Conservation (phyloP, 768 basidiomycete species). For the Termitomyces titanicus region DNA sequence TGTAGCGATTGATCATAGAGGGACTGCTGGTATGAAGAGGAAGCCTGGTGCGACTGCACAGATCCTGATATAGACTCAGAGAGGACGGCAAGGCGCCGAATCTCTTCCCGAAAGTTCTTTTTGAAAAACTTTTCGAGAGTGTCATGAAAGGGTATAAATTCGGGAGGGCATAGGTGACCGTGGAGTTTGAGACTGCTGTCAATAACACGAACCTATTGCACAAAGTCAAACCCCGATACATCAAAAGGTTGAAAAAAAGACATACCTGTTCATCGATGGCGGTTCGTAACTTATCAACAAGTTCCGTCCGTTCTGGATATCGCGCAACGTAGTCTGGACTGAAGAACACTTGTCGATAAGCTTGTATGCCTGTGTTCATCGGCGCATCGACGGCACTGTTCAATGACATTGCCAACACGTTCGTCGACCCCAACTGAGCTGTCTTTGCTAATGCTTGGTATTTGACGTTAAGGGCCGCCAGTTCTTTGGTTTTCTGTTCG, state of each 20-base stretch:
- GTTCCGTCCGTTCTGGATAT: conserved; percentile 66
- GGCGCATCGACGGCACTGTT: conserved; percentile 88
- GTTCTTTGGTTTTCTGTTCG: conserved; percentile 73
- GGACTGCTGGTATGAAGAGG: conserved; percentile 44
- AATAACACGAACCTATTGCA: conserved; percentile 67
- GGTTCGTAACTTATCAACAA: conserved; percentile 66
- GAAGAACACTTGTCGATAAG: conserved; percentile 78
- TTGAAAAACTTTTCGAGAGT: conserved; percentile 83
- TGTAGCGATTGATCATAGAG: conserved; percentile 48
- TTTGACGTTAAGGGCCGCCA: conserved; percentile 61
- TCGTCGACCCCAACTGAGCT: conserved; percentile 68
- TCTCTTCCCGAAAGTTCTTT: conserved; percentile 83
- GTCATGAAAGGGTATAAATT: conserved; percentile 91
- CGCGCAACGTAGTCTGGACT: conserved; percentile 60
- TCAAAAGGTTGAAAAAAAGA: background rate
- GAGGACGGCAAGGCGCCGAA: conserved; percentile 58
- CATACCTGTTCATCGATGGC: conserved; percentile 83
- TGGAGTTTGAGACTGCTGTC: conserved; percentile 85
- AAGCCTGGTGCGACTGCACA: conserved; percentile 29
- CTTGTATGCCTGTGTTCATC: conserved; percentile 67
- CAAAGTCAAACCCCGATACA: background rate
- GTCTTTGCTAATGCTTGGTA: conserved; percentile 81
- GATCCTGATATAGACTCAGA: conserved; percentile 46
- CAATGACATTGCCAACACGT: conserved; percentile 79
- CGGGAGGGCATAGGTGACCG: conserved; percentile 73